phyloP scores from a whole-genome alignment of 495 filamentous ascomycete genomes.

The Penicillium crystallinum region DNA sequence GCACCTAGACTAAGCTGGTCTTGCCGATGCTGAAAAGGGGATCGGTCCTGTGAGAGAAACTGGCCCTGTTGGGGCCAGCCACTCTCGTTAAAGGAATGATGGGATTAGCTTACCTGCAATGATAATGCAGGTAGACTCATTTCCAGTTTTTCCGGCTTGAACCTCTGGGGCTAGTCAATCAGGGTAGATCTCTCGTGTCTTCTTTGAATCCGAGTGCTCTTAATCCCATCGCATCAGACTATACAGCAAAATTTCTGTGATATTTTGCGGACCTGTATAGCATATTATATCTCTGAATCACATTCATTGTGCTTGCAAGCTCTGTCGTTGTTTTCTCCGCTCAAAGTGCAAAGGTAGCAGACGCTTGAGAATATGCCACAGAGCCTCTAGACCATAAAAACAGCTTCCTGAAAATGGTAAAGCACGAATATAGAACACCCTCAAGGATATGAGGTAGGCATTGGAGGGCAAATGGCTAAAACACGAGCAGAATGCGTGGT shows the following conservation, averaged over 20 bases:
- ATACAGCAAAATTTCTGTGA: neutral
- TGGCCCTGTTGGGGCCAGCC: neutral
- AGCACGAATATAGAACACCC: neutral
- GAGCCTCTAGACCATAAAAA: neutral
- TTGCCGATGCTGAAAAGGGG: neutral
- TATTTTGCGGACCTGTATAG: neutral
- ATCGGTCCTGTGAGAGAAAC: neutral
- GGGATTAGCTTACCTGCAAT: neutral
- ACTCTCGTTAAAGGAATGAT: neutral
- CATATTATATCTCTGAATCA: neutral
- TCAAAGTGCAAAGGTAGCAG: neutral
- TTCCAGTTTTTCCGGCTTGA: neutral
- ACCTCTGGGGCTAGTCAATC: neutral
- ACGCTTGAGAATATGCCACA: neutral
- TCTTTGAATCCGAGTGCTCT: neutral
- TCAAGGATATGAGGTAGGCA: neutral
- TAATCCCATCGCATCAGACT: neutral
- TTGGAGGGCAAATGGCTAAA: neutral
- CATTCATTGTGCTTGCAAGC: neutral
- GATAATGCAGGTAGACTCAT: neutral
- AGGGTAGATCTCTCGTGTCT: neutral
- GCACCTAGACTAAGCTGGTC: neutral
- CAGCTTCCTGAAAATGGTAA: neutral
- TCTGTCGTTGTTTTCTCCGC: neutral
- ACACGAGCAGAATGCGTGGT: slow-evolving; percentile 8